These are phyloP conservation scores for Fusarium temperatum DNA, from an alignment of 2,329 filamentous ascomycete species.

Conservation along the genomic window DNA sequence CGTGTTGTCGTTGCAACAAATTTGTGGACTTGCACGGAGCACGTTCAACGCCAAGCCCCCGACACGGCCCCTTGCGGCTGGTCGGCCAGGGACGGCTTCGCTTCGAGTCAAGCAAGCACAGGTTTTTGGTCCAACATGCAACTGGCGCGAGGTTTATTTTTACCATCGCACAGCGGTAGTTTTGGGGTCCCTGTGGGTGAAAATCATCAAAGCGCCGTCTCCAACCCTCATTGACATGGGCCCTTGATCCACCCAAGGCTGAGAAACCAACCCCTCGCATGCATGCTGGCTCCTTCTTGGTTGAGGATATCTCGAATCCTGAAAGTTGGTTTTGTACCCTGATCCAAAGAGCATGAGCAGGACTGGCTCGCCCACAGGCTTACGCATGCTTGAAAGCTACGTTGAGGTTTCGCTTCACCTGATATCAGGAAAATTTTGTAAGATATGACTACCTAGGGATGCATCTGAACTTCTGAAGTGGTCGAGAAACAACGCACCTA, in stretches of 20 bases:
- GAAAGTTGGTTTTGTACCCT: slow-evolving; percentile 30
- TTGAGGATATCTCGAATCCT: slow-evolving; percentile 33
- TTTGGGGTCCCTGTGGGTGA: slow-evolving; percentile 32
- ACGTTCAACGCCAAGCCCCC: slow-evolving; percentile 13
- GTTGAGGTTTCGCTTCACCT: neutral
- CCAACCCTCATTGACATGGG: slow-evolving; percentile 30
- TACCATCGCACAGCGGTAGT: slow-evolving; percentile 36
- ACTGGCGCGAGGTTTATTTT: slow-evolving; percentile 41
- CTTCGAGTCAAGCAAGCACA: slow-evolving; percentile 35
- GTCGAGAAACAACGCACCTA: neutral
- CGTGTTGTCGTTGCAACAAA: slow-evolving; percentile 13
- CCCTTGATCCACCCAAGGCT: slow-evolving; percentile 27
- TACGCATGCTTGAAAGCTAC: neutral
- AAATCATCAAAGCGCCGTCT: slow-evolving; percentile 32
- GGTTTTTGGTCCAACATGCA: slow-evolving; percentile 27
- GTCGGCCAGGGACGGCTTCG: slow-evolving; percentile 39
- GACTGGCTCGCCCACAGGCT: slow-evolving; percentile 11
- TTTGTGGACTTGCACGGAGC: slow-evolving; percentile 1
- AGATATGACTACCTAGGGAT: neutral
- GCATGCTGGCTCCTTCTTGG: slow-evolving; percentile 34
- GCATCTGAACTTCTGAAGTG: neutral
- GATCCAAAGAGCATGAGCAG: slow-evolving; percentile 3
- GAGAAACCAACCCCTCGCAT: slow-evolving; percentile 41
- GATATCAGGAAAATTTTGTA: neutral
- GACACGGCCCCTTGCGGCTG: slow-evolving; percentile 33